Percentiles rank a stretch among this genome's conserved stretches.
Conservation (phyloP, 345 rosid genomes). For the Stellera chamaejasme region DNA sequence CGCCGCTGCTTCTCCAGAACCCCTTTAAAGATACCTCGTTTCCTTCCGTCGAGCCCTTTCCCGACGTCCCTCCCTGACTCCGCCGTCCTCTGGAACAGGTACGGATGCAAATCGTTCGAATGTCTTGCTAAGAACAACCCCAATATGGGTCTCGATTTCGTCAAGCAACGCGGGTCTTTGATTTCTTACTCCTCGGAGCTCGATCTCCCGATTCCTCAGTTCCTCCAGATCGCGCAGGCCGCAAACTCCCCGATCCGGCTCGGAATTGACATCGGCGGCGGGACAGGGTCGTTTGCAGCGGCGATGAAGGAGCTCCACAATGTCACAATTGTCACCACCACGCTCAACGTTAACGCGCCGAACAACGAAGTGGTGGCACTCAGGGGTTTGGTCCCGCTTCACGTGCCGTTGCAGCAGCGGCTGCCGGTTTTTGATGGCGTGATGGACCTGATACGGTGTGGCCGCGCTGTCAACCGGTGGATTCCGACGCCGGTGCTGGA, state of each 20-base stretch:
- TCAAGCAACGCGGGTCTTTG: constrained; percentile 41
- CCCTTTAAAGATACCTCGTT: constrained; percentile 40
- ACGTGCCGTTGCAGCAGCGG: constrained; percentile 90
- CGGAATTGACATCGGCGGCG: constrained; percentile 88
- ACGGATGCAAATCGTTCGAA: constrained; percentile 63
- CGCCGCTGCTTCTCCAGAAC: constrained; percentile 95
- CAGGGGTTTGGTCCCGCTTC: constrained; percentile 82
- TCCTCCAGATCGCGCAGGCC: constrained; percentile 54
- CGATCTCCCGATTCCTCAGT: constrained; percentile 85
- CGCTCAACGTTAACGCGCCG: constrained; percentile 86
- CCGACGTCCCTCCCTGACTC: constrained; percentile 58
- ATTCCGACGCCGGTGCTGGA: constrained; percentile 77
- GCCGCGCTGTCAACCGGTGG: constrained; percentile 93
- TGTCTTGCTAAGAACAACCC: constrained; percentile 55
- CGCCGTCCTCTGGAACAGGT: constrained; percentile 59
- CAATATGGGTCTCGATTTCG: constrained; percentile 48
- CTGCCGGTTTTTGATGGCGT: constrained; percentile 87
- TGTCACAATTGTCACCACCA: constrained; percentile 71
- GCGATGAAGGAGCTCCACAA: constrained; percentile 57
- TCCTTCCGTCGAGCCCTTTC: constrained; percentile 43
- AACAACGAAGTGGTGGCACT: constrained; percentile 84
- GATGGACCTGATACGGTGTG: constrained; percentile 85
- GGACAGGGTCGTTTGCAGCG: constrained; percentile 82
- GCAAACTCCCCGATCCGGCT: constrained; percentile 55
- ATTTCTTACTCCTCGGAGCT: constrained; percentile 52